Evolutionary conservation across 306 rosid genomes (phyloP), one percentile per base, ranked within the genome.

Genomic region (Castanea sativa): DNA sequence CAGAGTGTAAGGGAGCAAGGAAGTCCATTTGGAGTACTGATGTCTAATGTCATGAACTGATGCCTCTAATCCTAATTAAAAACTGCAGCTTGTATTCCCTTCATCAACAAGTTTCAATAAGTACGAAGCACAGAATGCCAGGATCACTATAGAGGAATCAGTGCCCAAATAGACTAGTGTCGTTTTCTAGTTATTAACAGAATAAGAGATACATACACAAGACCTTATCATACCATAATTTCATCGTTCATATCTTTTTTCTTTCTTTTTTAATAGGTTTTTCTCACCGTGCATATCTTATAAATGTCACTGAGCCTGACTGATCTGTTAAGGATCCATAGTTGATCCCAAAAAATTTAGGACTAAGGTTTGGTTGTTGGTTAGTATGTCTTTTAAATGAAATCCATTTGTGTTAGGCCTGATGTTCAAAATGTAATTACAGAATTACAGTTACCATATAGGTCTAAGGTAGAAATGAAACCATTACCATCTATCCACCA

Each of bases 1-100:
- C 55, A 86, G 80, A 73, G 53, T 30, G 7, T 30, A 30, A 67
- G 57, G 79, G 23, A 71, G 76, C 30, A 15, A 67, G 56, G 79
- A 33, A 67, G 73, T 38, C 38, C 41, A 16, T 41, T 38, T 43
- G 53, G 41, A 55, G 51, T 3, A 52, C n/a, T 69, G 76, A 80
- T 35, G 57, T 69, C 30, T 14, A 13, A n/a, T 33, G 73, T 60
- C 65, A 14, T 43, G 57, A 70, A 73, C 55, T 65, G 13, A 45
- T 77, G 76, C 76, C 16, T 23, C 11, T 70, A 59, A 16, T 72
- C 73, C 56, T 16, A 27, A 20, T 27, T 41, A 41, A 41, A 7
- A 2, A 7, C 45, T 41, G 45, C 45, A 41, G 45, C 45, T 41
- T 41, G 45, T 41, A 8, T 8, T 41, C 11, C 45, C 45, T 41